Evolutionary conservation across 768 basidiomycete genomes (phyloP), one percentile per base, ranked within the genome.

Genomic region (Leccinum imitatum): DNA sequence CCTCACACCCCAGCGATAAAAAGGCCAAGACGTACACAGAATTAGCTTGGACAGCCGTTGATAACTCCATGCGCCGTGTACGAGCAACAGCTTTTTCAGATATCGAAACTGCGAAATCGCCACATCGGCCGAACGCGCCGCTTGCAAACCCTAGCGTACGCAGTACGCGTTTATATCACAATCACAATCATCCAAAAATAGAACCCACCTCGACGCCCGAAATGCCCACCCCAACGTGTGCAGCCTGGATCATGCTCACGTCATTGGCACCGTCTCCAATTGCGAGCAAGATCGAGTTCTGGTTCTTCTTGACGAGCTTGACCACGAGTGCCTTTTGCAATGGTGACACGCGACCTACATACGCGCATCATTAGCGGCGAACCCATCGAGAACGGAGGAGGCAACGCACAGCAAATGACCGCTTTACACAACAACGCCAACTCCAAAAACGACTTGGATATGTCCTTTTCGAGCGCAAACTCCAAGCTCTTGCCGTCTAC

Each of bases 61-160:
- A 71, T 99, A 99, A 76, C 96, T 98, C 97, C 97, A 99, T 2
- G 97, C 91, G 5, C 97, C 97, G 69, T 99, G 97, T 7, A 99
- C 97, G 15, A 99, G 86, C 9, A 99, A 73, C 25, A 98, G 76
- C 74, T 99, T 99, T 77, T 94, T 95, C 64, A 99, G 78, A 77
- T 81, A 98, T 21, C 96, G 84, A 80, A 99, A 99, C 75, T 99
- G 96, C 3, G 95, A 96, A 63, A 99, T 99, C 0, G 97, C 93
- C 41, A 99, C 87, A 74, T 99, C 97, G 14, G 97, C 93, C 33
- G 95, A 96, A 50, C 97, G 87, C 37, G 97, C 97, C 48, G 97
- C 97, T 90, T 98, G 97, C 5, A 99, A 79, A 75, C 97, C 97
- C 90, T 95, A 62, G 17, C 17, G 6, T 44, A 51, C 33, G 41